These are phyloP conservation scores for Rosa rugosa DNA, from an alignment of 306 rosid genomes.

Conservation along the genomic window DNA sequence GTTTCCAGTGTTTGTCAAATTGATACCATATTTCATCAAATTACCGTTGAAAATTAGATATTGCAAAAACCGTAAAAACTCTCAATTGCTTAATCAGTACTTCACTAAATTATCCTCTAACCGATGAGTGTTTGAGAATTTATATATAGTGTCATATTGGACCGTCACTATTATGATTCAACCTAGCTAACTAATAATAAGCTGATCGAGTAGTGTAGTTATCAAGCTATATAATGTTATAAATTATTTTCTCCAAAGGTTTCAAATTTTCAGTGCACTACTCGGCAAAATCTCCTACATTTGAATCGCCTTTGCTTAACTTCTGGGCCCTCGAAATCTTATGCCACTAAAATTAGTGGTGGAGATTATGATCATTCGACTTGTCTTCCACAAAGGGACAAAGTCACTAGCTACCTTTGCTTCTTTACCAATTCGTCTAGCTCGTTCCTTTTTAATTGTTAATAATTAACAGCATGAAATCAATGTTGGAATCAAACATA, in stretches of 20 bases:
- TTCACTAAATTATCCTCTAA: neutral
- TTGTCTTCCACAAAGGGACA: slow-evolving; percentile 29
- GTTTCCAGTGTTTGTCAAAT: too few relatives aligned
- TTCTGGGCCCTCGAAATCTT: slow-evolving; percentile 15
- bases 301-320: neutral
- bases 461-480: neutral
- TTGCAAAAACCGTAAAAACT: neutral
- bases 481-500: neutral
- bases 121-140: neutral
- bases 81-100: neutral
- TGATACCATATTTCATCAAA: too few relatives aligned
- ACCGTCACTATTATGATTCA: neutral
- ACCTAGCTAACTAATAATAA: neutral
- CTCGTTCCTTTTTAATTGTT: neutral
- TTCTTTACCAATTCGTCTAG: slow-evolving; percentile 8
- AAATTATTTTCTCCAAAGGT: neutral
- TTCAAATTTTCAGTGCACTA: slow-evolving; percentile 2
- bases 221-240: neutral
- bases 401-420: slow-evolving; percentile 18
- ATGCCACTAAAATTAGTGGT: slow-evolving; percentile 9
- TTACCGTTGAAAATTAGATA: too few relatives aligned
- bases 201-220: neutral
- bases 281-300: neutral
- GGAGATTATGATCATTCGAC: slow-evolving; percentile 23
- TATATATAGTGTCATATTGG: neutral